These are phyloP conservation scores for Onygena corvina DNA, from an alignment of 2,329 filamentous ascomycete genomes.

Conservation along the genomic window DNA sequence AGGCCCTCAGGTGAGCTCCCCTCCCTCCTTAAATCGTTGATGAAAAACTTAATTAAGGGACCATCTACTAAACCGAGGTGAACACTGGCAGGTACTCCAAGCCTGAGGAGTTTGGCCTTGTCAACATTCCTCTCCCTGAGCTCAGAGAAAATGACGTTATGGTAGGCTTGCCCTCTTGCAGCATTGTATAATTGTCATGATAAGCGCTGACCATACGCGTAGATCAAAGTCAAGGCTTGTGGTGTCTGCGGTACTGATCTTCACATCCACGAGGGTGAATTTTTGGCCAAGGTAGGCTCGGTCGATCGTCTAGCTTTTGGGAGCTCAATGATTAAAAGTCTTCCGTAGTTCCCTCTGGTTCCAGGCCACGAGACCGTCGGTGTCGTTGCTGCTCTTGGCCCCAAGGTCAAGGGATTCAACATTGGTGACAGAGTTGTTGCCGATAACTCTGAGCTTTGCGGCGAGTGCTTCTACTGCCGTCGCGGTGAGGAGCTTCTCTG, in stretches of 20 bases:
- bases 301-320: not conserved
- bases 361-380: constrained; percentile 59
- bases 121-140: constrained; percentile 50
- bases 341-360: constrained; percentile 48
- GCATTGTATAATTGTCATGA: not conserved
- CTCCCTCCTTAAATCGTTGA: not conserved
- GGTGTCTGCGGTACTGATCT: constrained; percentile 50
- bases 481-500: constrained; percentile 56
- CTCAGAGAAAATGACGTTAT: constrained; percentile 50
- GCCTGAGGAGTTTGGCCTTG: constrained; percentile 49
- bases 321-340: not conserved
- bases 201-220: constrained; percentile 17
- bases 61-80: not conserved
- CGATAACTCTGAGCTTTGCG: constrained; percentile 49
- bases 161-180: constrained; percentile 22
- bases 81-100: constrained; percentile 43
- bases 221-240: constrained; percentile 56
- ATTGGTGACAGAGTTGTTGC: constrained; percentile 53
- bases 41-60: not conserved
- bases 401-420: constrained; percentile 48
- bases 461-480: constrained; percentile 62
- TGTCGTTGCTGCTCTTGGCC: constrained; percentile 47
- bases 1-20: constrained; percentile 46
- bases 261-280: constrained; percentile 53
- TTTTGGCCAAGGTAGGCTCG: constrained; percentile 41